Evolutionary conservation across 2,329 filamentous ascomycete species (phyloP), one percentile per base, ranked within the genome.

Genomic region (Fusarium sp.): DNA sequence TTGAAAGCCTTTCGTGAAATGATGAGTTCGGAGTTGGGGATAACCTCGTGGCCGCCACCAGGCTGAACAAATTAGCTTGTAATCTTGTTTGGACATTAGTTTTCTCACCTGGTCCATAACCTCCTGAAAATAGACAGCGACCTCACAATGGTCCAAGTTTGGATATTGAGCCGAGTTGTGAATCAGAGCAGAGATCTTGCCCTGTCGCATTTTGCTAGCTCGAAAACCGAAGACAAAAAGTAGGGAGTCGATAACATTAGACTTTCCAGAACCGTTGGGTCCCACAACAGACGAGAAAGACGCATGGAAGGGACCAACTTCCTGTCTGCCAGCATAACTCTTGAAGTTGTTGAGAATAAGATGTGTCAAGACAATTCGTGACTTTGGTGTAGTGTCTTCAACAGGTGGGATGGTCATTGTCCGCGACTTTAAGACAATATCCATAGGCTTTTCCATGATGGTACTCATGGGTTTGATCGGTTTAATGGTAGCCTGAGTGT

Each of bases 141-240:
- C 96, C 79, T 99, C 97, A 77, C 96, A 99, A 76, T 91, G 90
- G 49, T 97, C 93, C 21, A 99, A 82, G 74, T 98, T 88, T 0
- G 94, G 94, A 73, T 92, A 89, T 59, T 92, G 88, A 1, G 94
- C 94, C 14, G 96, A 98, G 79, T 98, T 99, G 82, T 99, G 96
- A 72, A 99, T 99, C 50, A 99, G 84, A 6, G 96, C 96, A 2
- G 96, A 99, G 49, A 99, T 94, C 82, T 99, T 99, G 76, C 96
- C 96, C 80, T 99, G 96, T 76, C 96, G 89, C 96, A 99, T 99
- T 82, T 99, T 99, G 85, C 95, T 98, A 43, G 96, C 96, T 64
- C 96, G 91, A 83, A 99, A 99, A 56, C 97, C 96, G 78, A 99
- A 99, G n/a, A 99, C 96, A 76, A 99, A 99, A 1, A 99, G 88